Evolutionary conservation across 345 rosid species (phyloP).

Genomic region (Eucalyptus decipiens): DNA sequence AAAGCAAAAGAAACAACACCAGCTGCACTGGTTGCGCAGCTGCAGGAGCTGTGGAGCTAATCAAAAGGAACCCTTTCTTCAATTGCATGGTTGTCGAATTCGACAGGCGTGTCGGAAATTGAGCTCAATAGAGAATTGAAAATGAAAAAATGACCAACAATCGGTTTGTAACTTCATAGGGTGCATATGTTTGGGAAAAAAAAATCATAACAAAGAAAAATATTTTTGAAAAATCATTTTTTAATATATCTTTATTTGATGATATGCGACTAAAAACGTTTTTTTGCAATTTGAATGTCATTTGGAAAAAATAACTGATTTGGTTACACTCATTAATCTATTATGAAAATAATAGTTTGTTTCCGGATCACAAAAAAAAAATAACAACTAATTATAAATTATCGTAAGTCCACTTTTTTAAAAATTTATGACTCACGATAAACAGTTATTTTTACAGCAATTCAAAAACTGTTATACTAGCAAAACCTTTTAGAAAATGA

Average conservation of each 20-base stretch:
- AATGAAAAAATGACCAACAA: neutral
- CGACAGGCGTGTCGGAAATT: neutral
- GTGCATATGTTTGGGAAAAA: neutral
- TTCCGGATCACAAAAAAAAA: too few species aligned
- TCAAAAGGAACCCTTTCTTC: neutral
- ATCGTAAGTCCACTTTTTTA: rapidly evolving
- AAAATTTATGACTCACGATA: too few species aligned
- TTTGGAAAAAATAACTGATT: neutral
- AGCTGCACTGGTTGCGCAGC: neutral
- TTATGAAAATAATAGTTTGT: too few species aligned
- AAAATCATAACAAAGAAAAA: neutral
- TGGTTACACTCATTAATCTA: too few species aligned
- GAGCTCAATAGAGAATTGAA: neutral
- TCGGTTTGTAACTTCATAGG: neutral
- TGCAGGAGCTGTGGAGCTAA: neutral
- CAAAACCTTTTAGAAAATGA: too few species aligned
- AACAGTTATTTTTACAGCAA: too few species aligned
- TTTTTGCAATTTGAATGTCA: too few species aligned
- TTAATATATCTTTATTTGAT: neutral
- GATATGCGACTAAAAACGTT: too few species aligned
- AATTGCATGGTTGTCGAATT: neutral
- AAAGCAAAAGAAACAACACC: neutral
- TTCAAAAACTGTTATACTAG: too few species aligned
- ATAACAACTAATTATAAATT: too few species aligned
- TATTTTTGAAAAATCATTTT: too few species aligned